Percentiles rank a stretch among this genome's conserved stretches.
phyloP scores from a whole-genome alignment of 257 asterid genomes.

The Lycium ferocissimum region DNA sequence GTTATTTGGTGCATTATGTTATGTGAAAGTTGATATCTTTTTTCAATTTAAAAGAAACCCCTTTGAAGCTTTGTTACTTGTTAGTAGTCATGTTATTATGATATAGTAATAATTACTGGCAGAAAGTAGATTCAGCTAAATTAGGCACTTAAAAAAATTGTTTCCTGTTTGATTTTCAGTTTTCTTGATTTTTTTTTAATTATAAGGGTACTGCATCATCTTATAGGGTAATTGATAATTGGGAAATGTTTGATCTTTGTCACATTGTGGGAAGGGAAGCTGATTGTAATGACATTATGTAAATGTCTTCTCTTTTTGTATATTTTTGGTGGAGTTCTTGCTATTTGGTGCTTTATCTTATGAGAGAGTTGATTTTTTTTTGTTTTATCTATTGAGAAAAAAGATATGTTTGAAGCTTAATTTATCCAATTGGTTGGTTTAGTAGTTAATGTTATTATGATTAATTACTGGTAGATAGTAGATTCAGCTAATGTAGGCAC shows the following conservation, averaged over 20 bases:
- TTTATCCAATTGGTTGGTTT: not conserved
- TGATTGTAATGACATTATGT: not conserved
- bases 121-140: too few species aligned
- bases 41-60: too few species aligned
- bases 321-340: not conserved
- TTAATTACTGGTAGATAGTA: not conserved
- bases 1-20: too few species aligned
- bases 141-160: too few species aligned
- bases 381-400: too few species aligned
- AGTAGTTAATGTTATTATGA: not conserved
- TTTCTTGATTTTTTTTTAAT: too few species aligned
- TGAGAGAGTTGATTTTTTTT: not conserved
- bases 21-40: too few species aligned
- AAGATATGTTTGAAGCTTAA: not conserved
- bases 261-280: not conserved
- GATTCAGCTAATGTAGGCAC: not conserved
- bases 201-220: not conserved
- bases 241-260: not conserved
- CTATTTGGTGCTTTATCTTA: conserved; percentile 3
- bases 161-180: too few species aligned
- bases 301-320: not conserved
- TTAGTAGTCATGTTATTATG: too few species aligned
- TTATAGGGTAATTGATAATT: not conserved
- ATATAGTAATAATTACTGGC: too few species aligned
- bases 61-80: too few species aligned